These are phyloP conservation scores for Talaromyces thailandensis DNA, from an alignment of 495 filamentous ascomycete species.

Conservation along the genomic window DNA sequence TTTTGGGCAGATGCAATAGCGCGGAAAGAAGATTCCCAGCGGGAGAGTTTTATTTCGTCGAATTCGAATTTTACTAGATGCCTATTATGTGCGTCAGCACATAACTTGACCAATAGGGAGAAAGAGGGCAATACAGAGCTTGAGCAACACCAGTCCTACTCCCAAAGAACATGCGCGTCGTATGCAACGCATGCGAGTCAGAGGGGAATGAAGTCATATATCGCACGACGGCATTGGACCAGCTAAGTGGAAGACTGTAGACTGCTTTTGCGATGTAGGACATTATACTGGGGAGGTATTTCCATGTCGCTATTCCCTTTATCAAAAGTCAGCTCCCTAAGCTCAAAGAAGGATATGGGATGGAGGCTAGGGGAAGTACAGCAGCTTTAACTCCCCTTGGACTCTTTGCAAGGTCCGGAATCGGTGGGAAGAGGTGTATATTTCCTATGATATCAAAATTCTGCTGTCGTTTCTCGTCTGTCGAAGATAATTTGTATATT, in stretches of 20 bases:
- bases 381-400: conserved; percentile 36
- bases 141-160: conserved; percentile 5
- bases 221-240: neutral
- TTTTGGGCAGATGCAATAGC: neutral
- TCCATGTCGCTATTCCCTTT: neutral
- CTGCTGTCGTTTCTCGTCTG: neutral
- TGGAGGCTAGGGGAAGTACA: neutral
- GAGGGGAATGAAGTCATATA: conserved; percentile 1
- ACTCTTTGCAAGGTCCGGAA: conserved; percentile 63
- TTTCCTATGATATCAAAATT: conserved; percentile 46
- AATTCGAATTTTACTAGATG: neutral
- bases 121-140: neutral
- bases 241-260: neutral
- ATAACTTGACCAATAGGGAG: neutral
- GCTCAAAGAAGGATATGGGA: neutral
- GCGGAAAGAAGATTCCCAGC: conserved; percentile 5
- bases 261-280: conserved; percentile 1
- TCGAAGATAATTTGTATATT: conserved; percentile 23
- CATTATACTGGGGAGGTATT: conserved; percentile 1
- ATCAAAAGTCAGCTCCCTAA: neutral
- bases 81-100: neutral
- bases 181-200: neutral
- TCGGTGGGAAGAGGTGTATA: conserved; percentile 68
- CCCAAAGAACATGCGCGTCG: conserved; percentile 2
- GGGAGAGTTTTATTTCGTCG: conserved; percentile 2